Base-by-base conservation (phyloP, 257 asterid genomes). In the Eucommia ulmoides region DNA sequence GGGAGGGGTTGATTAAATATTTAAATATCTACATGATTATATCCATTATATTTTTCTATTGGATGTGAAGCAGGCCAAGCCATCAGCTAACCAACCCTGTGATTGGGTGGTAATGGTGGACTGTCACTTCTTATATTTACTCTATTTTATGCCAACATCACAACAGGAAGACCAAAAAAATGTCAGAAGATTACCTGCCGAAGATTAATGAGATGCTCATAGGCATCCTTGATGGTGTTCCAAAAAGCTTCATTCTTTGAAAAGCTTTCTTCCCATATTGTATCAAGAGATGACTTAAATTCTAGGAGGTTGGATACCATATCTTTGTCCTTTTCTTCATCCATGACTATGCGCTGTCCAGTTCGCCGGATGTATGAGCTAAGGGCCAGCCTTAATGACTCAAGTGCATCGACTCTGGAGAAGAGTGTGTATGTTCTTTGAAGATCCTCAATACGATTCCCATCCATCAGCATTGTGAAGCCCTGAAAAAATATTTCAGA, bases 291-390 rank as follows among this genome's bases (percentile, higher is more conserved):
- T 29, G 74, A 74, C 74, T 91, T 91, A 65, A 91, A 81, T 49
- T 91, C 99, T 71, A 91, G 66, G 54, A 91, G 71, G 72, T 80
- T 70, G 23, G 84, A 72, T 29, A 91, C 99, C 96, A 91, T 86
- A 54, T 91, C 99, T 71, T 76, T 91, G 74, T 91, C 99, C 71
- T 91, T 91, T 68, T 91, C 99, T 59, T 91, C 99, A 64, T 91
- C 96, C 78, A 81, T 65, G 54, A 91, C 95, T 62, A 87, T 75
- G 57, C 77, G 67, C 64, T 86, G 99, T 33, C 99, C 99, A 41
- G 95, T 83, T 70, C 45, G 76, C 59, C 96, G 83, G 33, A 86
- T 86, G 62, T 86, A 91, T 58, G 76, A 86, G 66, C 69, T 81
- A 50, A 91, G 88, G 23, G 93, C 83, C 54, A 70, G 94, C 67